Evolutionary conservation across 106 monocot species (phyloP), one percentile per base, ranked within the genome.

Genomic region (Apostasia shenzhenica): DNA sequence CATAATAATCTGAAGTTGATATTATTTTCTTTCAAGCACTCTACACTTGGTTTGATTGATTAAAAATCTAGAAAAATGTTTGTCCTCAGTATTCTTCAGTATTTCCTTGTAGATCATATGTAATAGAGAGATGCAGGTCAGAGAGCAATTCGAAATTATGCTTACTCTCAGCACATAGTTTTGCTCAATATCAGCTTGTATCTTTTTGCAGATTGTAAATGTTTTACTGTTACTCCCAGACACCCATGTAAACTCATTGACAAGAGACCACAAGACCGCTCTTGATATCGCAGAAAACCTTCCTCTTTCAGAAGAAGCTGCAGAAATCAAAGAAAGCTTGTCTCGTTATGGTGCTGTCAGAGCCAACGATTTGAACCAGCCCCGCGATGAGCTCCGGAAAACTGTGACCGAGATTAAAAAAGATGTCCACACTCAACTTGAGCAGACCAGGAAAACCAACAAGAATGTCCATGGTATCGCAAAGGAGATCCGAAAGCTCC

Each of bases 371-470:
- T 62, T 79, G 5, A 79, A 79, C 55, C 79, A 73, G 54, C 79
- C 79, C 39, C 61, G 79, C 1, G 79, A 79, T n/a, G 79, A 79
- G 73, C 79, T 79, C 4, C 59, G 79, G 48, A 72, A 69, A 14
- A 79, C 79, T 4, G 79, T 79, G 7, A 79, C 67, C 6, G 73
- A 79, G 54, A 79, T 79, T 52, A 79, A 79, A 54, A 73, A 79
- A 1, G 63, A 79, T 48, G 73, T 79, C 3, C 79, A 79, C 68
- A 73, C 68, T 1, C 79, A 79, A 51, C 54, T 79, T 0, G 73
- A 73, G n/a, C 79, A 79, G 55, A 79, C 79, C 11, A 41, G 79
- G 6, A 79, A 79, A 40, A 79, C 79, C 48, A 78, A 79, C 62
- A 79, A 69, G 52, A 79, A 79, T 48, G 79, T 79, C 2, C 45